Evolutionary conservation across 192 early-diverging fungal species (phyloP).

Genomic region (Coemansia reversa): DNA sequence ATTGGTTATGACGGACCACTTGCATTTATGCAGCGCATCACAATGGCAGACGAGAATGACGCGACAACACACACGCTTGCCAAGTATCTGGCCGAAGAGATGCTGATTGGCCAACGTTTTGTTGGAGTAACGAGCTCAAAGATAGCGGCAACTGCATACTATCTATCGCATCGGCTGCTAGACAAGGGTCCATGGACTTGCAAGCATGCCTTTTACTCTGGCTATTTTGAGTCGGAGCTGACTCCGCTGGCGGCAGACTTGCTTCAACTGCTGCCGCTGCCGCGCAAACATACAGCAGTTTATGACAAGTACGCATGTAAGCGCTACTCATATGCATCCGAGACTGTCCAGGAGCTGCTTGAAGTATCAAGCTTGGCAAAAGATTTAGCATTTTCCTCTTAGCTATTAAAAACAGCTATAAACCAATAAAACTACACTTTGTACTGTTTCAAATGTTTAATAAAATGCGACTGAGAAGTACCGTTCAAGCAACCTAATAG

Average conservation of each 20-base stretch:
- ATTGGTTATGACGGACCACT: constrained; percentile 59
- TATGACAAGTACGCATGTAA: constrained; percentile 52
- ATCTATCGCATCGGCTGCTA: constrained; percentile 47
- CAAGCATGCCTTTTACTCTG: constrained; percentile 63
- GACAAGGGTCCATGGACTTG: constrained; percentile 51
- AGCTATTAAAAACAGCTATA: no score
- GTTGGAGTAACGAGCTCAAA: constrained; percentile 49
- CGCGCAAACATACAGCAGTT: constrained; percentile 32
- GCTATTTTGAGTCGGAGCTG: constrained; percentile 66
- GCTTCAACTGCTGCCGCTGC: constrained; percentile 54
- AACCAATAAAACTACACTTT: no score
- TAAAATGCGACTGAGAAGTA: no score
- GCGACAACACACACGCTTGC: constrained; percentile 54
- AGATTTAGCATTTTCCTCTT: no score
- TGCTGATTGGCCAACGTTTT: constrained; percentile 58
- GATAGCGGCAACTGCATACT: constrained; percentile 51
- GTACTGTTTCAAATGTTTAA: no score
- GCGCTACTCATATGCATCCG: constrained; percentile 36
- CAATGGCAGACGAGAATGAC: constrained; percentile 60
- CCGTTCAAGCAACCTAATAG: no score
- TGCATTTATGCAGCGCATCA: constrained; percentile 59
- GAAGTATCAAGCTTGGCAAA: no score
- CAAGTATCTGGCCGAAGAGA: constrained; percentile 62
- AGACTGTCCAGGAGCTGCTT: constrained; percentile 45
- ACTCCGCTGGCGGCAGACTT: constrained; percentile 45